Conservation (phyloP, 208 protist species). For the Leishmania tropica region DNA sequence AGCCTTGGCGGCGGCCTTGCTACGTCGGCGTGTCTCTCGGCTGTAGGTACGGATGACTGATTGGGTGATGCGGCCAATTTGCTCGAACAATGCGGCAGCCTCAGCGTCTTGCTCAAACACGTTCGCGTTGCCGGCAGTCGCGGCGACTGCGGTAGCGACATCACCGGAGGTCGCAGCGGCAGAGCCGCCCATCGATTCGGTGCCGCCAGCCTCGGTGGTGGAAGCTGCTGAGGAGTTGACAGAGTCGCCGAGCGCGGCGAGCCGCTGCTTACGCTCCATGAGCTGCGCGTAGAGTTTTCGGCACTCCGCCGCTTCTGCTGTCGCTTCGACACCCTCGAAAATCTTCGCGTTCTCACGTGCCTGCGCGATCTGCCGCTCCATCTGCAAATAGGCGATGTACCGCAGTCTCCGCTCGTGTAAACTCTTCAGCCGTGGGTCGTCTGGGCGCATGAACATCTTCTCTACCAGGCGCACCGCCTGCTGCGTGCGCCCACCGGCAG, state of each 20-base stretch:
- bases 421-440: conserved; percentile 63
- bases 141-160: not conserved
- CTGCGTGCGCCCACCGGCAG: conserved; percentile 41
- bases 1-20: conserved; percentile 40
- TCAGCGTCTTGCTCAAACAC: conserved; percentile 64
- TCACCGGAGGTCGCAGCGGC: not conserved
- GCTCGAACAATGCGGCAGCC: conserved; percentile 60
- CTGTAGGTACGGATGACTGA: conserved; percentile 30
- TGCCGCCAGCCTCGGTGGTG: not conserved
- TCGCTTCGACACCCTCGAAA: conserved; percentile 67
- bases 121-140: conserved; percentile 24
- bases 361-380: conserved; percentile 82
- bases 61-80: conserved; percentile 60
- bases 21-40: conserved; percentile 24
- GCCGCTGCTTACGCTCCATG: conserved; percentile 32
- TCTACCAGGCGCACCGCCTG: conserved; percentile 66
- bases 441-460: conserved; percentile 83
- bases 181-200: not conserved
- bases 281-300: conserved; percentile 53
- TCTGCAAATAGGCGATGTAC: conserved; percentile 84
- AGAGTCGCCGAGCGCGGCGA: not conserved
- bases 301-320: conserved; percentile 58
- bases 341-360: conserved; percentile 68
- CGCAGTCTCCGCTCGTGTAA: conserved; percentile 80
- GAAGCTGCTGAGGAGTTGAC: not conserved